Evolutionary conservation across 2,329 filamentous ascomycete genomes (phyloP).

Genomic region (Colletotrichum sp.): DNA sequence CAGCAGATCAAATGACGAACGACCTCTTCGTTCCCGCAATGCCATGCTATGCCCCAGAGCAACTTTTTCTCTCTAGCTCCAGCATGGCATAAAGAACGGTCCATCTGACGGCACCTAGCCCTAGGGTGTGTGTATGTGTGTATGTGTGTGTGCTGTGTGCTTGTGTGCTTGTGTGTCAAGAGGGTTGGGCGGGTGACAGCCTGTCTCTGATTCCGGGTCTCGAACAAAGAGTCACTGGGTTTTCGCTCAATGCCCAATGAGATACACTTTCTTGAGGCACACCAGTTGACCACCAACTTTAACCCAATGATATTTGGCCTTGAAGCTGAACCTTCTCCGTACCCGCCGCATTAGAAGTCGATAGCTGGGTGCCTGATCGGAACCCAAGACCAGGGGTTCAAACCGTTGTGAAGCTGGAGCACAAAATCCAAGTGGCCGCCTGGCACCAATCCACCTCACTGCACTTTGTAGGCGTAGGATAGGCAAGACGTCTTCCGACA

Average conservation of each 20-base stretch:
- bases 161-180: conserved; percentile 3
- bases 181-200: conserved; percentile 13
- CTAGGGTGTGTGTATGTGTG: background rate
- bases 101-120: conserved; percentile 1
- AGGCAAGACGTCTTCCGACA: background rate
- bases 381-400: conserved; percentile 9
- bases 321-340: background rate
- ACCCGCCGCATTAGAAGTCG: background rate
- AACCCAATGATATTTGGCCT: background rate
- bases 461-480: background rate
- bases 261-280: background rate
- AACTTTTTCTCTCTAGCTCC: background rate
- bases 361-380: conserved; percentile 5
- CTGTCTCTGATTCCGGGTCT: conserved; percentile 13
- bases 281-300: no score
- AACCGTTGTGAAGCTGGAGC: background rate
- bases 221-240: conserved; percentile 5
- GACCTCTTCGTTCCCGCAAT: background rate
- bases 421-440: background rate
- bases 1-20: background rate
- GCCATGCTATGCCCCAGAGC: background rate
- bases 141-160: background rate
- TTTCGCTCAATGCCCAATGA: background rate
- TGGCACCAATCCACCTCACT: background rate
- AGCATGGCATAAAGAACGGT: background rate